phyloP scores from a whole-genome alignment of 1,284 basidiomycete genomes.

The Serendipita sp. region DNA sequence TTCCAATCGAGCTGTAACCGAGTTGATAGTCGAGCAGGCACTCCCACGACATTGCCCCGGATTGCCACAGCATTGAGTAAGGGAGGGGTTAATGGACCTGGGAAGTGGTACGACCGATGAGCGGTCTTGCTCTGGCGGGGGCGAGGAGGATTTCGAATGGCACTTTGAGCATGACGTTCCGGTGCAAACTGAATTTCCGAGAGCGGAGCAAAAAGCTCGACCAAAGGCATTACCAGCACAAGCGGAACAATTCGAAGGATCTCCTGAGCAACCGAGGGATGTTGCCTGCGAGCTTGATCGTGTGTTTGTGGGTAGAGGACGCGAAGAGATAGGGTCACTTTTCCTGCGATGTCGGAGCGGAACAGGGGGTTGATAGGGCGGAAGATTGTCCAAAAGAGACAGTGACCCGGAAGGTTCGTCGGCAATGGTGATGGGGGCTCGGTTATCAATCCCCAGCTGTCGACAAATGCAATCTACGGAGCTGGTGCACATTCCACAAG shows the following conservation, averaged over 20 bases:
- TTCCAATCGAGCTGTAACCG: neutral
- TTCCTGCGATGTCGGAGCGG: constrained; percentile 43
- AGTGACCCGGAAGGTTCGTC: constrained; percentile 12
- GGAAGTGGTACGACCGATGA: constrained; percentile 16
- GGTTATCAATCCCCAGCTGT: neutral
- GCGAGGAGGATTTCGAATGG: neutral
- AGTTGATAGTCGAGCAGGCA: constrained; percentile 7
- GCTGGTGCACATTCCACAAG: constrained; percentile 5
- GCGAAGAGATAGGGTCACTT: neutral
- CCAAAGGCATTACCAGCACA: constrained; percentile 72
- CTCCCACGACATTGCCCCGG: constrained; percentile 20
- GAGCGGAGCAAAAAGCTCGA: constrained; percentile 71
- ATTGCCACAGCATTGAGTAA: constrained; percentile 22
- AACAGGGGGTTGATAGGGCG: constrained; percentile 61
- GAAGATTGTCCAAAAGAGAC: constrained; percentile 61
- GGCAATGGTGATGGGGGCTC: constrained; percentile 5
- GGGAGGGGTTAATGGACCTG: constrained; percentile 16
- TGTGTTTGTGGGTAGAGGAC: neutral
- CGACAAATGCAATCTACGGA: neutral
- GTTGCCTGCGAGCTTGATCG: neutral
- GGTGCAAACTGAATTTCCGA: constrained; percentile 39
- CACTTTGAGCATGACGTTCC: neutral
- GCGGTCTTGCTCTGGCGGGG: neutral
- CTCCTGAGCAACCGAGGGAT: constrained; percentile 32
- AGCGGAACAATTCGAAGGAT: constrained; percentile 56